phyloP scores from a whole-genome alignment of 2,329 filamentous ascomycete species.

The Cladophialophora yegresii region DNA sequence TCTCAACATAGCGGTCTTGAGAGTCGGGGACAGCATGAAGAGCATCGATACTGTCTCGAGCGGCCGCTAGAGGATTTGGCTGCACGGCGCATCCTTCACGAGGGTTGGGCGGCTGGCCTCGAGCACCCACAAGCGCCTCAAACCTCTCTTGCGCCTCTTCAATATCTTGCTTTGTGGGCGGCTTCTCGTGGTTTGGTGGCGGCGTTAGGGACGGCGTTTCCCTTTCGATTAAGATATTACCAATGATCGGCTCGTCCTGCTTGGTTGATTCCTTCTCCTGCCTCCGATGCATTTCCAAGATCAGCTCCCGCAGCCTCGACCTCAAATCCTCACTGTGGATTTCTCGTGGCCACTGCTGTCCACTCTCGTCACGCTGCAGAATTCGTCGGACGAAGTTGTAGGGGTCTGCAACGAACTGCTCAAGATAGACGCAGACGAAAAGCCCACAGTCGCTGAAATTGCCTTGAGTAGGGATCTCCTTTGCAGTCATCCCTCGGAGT shows the following conservation, averaged over 20 bases:
- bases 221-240: conserved; percentile 33
- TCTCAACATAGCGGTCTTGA: background rate
- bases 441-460: conserved; percentile 91
- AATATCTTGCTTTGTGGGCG: conserved; percentile 16
- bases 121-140: background rate
- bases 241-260: conserved; percentile 29
- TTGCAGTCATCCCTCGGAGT: conserved; percentile 67
- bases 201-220: conserved; percentile 1
- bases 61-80: background rate
- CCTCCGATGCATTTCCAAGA: conserved; percentile 34
- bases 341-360: conserved; percentile 38
- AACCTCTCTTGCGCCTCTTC: conserved; percentile 19
- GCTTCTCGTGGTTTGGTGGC: background rate
- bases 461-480: conserved; percentile 72
- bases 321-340: conserved; percentile 33
- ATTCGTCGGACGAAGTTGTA: conserved; percentile 68
- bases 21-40: background rate
- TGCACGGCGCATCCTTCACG: background rate
- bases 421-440: conserved; percentile 80
- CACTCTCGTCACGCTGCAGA: conserved; percentile 64
- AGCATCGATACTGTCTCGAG: background rate
- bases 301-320: conserved; percentile 30
- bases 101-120: background rate
- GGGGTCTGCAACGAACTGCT: conserved; percentile 76
- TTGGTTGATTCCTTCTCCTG: conserved; percentile 40